These are phyloP conservation scores for Diaporthe sp. DNA, from an alignment of 2,329 filamentous ascomycete species.

Conservation along the genomic window DNA sequence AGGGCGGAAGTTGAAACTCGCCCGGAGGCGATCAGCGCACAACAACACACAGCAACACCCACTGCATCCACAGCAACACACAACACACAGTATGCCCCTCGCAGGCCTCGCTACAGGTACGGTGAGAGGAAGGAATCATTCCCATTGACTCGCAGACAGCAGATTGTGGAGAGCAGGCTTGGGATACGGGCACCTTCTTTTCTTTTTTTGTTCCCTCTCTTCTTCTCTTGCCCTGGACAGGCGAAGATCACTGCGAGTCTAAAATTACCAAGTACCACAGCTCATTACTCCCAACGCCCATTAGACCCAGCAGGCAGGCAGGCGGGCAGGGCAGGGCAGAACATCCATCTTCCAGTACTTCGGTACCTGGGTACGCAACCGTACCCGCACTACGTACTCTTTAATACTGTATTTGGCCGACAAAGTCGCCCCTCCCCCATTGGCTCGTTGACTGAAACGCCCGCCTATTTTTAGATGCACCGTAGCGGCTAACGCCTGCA, in stretches of 20 bases:
- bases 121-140: neutral
- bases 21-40: constrained; percentile 37
- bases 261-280: constrained; percentile 32
- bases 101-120: constrained; percentile 6
- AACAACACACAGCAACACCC: constrained; percentile 15
- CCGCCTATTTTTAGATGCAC: constrained; percentile 38
- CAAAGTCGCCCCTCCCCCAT: constrained; percentile 24
- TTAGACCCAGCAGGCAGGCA: neutral
- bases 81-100: constrained; percentile 10
- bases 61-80: constrained; percentile 11
- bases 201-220: constrained; percentile 13
- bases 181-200: constrained; percentile 10
- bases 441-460: constrained; percentile 37
- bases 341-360: neutral
- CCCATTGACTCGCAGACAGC: constrained; percentile 28
- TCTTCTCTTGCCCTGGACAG: constrained; percentile 10
- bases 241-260: constrained; percentile 31
- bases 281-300: constrained; percentile 15
- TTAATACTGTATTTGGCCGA: constrained; percentile 13
- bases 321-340: neutral
- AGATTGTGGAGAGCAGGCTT: constrained; percentile 17
- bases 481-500: constrained; percentile 35
- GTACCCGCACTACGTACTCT: neutral
- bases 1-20: constrained; percentile 39
- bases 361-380: neutral